Evolutionary conservation across 257 asterid genomes (phyloP), one percentile per base, ranked within the genome.

Genomic region (Paulownia fortunei): DNA sequence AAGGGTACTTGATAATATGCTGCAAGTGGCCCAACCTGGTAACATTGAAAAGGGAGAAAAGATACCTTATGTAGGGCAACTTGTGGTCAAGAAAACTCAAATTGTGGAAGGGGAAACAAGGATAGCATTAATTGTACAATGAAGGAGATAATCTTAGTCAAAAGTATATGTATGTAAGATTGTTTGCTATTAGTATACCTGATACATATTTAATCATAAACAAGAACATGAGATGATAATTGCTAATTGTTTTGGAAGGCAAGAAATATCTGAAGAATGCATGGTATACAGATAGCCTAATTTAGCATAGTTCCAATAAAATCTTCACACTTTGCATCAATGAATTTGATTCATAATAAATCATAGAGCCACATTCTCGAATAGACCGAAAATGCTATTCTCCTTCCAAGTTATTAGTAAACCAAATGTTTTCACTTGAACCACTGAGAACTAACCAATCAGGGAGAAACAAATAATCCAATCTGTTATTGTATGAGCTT

Each of bases 21-120:
- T 68, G 99, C 98, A 84, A 96, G 99, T 21, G 98, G 93, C 61
- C 97, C 99, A 84, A 93, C 92, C 99, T 95, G 83, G 73, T 49
- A 73, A 63, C 41, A 76, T 6, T 27, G 2, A 37, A 30, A 66
- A 60, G 69, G 70, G 39, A 62, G 39, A 37, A 15, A 27, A 12
- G 41, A 12, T 32, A 63, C 8, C 21, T 13, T 49, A 68, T 18
- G 69, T 8, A 21, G 32, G 58, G 9, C 12, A 34, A 24, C 19
- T 72, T 60, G 1, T 51, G 44, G 42, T 44, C 67, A 61, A 73
- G 76, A 8, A 59, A 76, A 72, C 34, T 5, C 58, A 27, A n/a
- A 18, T 3, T 39, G 12, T 32, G 72, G 69, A 76, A 76, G 41
- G 69, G 21, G 15, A 44, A 30, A 72, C 21, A 41, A 55, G 24